Conservation (phyloP, 768 basidiomycete species). For the Tricholoma sp. region DNA sequence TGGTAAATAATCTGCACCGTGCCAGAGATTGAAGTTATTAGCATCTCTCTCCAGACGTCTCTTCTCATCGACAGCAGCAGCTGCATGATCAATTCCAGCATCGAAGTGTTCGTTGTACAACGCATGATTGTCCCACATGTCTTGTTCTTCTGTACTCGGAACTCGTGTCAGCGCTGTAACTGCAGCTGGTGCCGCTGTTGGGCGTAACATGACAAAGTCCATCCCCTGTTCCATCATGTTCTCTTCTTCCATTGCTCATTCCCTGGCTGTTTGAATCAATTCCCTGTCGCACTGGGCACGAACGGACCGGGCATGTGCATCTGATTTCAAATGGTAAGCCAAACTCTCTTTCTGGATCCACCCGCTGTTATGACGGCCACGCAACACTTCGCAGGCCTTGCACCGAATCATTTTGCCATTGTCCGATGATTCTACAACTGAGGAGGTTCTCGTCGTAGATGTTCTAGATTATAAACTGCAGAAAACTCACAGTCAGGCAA, state of each 20-base stretch:
- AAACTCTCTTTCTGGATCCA: slow-evolving; percentile 5
- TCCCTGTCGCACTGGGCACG: neutral
- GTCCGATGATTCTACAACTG: slow-evolving; percentile 5
- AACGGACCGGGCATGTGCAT: neutral
- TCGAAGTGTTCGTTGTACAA: neutral
- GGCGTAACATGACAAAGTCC: neutral
- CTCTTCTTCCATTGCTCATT: neutral
- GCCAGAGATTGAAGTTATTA: slow-evolving; percentile 7
- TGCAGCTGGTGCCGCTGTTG: neutral
- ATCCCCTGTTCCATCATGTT: neutral
- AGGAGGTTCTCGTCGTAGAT: neutral
- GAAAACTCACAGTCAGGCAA: slow-evolving; percentile 1
- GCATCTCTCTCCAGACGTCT: slow-evolving; percentile 4
- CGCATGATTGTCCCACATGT: slow-evolving; percentile 5
- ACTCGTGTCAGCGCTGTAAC: neutral
- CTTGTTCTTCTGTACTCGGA: neutral
- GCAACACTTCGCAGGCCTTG: neutral
- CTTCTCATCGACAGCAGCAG: neutral
- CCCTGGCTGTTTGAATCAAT: neutral
- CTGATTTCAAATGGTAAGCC: neutral
- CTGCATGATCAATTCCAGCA: neutral
- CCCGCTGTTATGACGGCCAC: neutral
- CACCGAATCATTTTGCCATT: slow-evolving; percentile 2
- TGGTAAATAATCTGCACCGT: slow-evolving; percentile 5
- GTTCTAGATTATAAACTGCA: neutral